Conservation (phyloP, 2,329 filamentous ascomycete genomes). For the Cercospora zeina region DNA sequence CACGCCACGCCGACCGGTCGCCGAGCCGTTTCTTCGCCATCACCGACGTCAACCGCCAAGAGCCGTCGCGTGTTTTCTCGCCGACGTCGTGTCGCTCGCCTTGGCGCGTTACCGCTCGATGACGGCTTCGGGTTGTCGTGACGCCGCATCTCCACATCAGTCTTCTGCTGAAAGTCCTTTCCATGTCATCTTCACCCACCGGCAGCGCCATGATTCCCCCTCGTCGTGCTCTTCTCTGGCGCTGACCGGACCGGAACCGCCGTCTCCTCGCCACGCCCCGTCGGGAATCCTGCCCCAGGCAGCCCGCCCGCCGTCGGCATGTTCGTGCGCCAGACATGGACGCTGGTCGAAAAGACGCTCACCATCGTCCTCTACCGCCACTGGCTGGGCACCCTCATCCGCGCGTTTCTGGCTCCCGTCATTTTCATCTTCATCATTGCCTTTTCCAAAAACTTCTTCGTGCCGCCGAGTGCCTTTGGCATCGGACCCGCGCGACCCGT, state of each 20-base stretch:
- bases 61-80: background rate
- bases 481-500: conserved; percentile 65
- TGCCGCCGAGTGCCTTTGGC: conserved; percentile 73
- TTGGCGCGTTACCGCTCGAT: conserved; percentile 10
- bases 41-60: conserved; percentile 10
- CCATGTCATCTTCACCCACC: background rate
- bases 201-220: background rate
- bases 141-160: no score
- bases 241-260: background rate
- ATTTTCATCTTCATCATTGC: conserved; percentile 54
- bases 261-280: background rate
- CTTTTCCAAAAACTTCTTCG: conserved; percentile 74
- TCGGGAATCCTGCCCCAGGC: background rate
- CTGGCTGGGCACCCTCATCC: conserved; percentile 55
- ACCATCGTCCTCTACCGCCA: conserved; percentile 56
- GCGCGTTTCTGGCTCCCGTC: conserved; percentile 58
- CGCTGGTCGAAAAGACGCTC: conserved; percentile 59
- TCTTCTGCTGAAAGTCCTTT: no score
- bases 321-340: conserved; percentile 54
- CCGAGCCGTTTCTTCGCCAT: conserved; percentile 8
- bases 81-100: no score
- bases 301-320: conserved; percentile 17
- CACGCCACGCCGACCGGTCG: background rate
- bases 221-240: background rate
- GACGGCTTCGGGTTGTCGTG: no score